Evolutionary conservation across 2,329 filamentous ascomycete species (phyloP), one percentile per base, ranked within the genome.

Genomic region (Alternaria triticina): DNA sequence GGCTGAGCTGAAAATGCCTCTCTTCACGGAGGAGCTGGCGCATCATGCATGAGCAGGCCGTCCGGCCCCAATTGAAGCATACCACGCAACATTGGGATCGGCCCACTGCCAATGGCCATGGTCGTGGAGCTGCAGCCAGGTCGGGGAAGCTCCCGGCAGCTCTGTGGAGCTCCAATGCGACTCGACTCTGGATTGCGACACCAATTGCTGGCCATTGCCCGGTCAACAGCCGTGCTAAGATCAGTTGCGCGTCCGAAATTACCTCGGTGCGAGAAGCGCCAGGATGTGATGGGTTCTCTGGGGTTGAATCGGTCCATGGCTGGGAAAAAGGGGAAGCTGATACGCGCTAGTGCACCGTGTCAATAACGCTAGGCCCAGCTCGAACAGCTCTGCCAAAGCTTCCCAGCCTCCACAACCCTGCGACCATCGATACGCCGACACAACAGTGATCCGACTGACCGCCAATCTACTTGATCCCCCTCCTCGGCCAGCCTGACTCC

Each of bases 401-500:
- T 57, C 68, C 67, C 70, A 71, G 62, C 66, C 68, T 63, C 66
- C 59, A 59, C 65, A 61, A 65, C 63, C 62, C 59, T 62, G 67
- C 64, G 47, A 50, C 46, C 61, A 62, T 60, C 62, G 65, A 70
- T 69, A 74, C 68, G 61, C 68, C 66, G 57, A 68, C 72, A 72
- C 74, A 73, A 71, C 70, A 74, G 61, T 61, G 64, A 62, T 67
- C 65, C 66, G 66, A 65, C 69, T 67, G 66, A 71, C 75, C 69
- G 73, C 73, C 73, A 72, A 70, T 70, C 70, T 79, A 76, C 76
- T 76, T 79, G 69, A 73, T 71, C 70, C 73, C 57, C 70, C 72
- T 72, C 73, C 62, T 73, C 68, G 70, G 69, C 67, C 69, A 70
- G 66, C 61, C 65, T 74, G 71, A 62, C 70, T 72, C 70, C 74